Base-by-base conservation (phyloP, 1,139 yeast species). In the Arxiozyma heterogenica region DNA sequence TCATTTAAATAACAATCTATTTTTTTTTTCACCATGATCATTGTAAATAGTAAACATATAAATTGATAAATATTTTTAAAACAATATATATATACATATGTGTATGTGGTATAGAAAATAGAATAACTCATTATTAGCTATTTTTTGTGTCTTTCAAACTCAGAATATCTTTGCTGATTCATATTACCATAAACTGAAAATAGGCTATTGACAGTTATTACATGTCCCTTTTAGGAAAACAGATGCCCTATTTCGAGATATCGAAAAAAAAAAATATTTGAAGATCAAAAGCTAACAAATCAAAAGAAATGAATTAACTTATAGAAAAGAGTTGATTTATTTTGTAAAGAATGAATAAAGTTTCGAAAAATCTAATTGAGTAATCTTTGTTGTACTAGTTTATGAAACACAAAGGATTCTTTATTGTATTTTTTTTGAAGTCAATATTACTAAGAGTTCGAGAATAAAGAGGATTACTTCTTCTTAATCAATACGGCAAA, bases 141-240 rank as follows among this genome's bases (percentile, higher is more conserved):
- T 2, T 34, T 15, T 34, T 12, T 3, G n/a, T 34, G n/a, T 34
- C 4, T 34, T 34, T 12, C n/a, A 34, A 15, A 34, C 1, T 15
- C 6, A 3, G 6, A 34, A 34, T 34, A 15, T 34, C 39, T 15
- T 15, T 12, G 15, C 1, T 34, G 4, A 6, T 34, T 8, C 4
- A n/a, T 4, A 49, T 42, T 42, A 22, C 51, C 47, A 7, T 22
- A 34, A 22, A 8, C 25, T 34, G 46, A 11, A 41, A 48, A 12
- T 5, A 11, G 17, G 6, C 30, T 21, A 8, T 23, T 9, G 6
- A 12, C 12, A 20, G 52, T 49, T 48, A 55, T 55, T 53, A 53
- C 51, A 39, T 53, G 53, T 51, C 55, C 55, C 3, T 27, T 51
- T 55, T 51, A 44, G 55, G 57, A 39, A 55, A 55, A 43, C 39